phyloP scores from a whole-genome alignment of 345 rosid genomes.

The Ceriops tagal region DNA sequence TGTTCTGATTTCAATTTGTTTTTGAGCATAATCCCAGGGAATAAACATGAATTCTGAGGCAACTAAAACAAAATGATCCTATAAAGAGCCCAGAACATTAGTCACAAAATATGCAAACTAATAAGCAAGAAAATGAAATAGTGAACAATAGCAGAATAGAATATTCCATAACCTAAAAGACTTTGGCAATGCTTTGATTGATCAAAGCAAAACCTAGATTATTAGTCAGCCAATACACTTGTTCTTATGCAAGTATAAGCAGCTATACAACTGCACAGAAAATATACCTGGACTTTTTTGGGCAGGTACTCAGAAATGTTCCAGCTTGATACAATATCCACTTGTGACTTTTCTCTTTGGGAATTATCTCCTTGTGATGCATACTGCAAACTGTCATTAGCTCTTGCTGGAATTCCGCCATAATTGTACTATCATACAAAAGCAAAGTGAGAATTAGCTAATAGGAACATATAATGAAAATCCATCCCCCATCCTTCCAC shows the following conservation, averaged over 20 bases:
- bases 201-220: background rate
- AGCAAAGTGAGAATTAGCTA: conserved; percentile 11
- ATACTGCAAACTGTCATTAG: conserved; percentile 43
- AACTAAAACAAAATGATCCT: conserved; percentile 74
- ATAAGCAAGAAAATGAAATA: background rate
- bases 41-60: conserved; percentile 82
- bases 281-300: conserved; percentile 64
- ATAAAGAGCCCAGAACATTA: conserved; percentile 32
- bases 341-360: conserved; percentile 43
- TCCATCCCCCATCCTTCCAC: no score
- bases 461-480: background rate
- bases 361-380: conserved; percentile 15
- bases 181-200: background rate
- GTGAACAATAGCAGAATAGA: conserved; percentile 7
- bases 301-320: conserved; percentile 72
- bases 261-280: background rate
- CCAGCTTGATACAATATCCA: conserved; percentile 87
- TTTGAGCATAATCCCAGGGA: conserved; percentile 79
- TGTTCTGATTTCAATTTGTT: conserved; percentile 41
- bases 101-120: background rate
- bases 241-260: background rate
- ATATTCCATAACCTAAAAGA: background rate
- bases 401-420: conserved; percentile 72
- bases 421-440: conserved; percentile 58
- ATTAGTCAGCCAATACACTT: background rate